Evolutionary conservation across 1,139 yeast genomes (phyloP).

Genomic region (Pichia sp.): DNA sequence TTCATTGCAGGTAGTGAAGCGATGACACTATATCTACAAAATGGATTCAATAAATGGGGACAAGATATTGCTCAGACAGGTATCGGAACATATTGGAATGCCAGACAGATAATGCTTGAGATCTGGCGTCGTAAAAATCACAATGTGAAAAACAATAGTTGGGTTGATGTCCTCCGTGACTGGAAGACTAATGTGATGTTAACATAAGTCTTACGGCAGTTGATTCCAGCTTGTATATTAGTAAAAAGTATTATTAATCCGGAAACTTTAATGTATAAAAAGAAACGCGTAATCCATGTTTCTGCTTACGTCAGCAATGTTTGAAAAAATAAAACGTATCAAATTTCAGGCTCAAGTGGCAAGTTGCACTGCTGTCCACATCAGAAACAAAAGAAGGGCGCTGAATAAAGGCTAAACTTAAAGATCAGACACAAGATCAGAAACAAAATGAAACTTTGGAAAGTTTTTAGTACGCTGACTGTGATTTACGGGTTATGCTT

Average conservation of each 20-base stretch:
- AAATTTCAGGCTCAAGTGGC: background rate
- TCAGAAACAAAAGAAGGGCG: background rate
- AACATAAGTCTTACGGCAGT: conserved; percentile 32
- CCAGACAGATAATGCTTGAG: conserved; percentile 77
- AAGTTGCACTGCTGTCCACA: background rate
- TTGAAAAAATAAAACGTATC: background rate
- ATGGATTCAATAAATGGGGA: conserved; percentile 74
- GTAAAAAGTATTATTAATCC: background rate
- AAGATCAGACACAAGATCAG: background rate
- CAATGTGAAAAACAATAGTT: conserved; percentile 56
- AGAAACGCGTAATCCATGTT: background rate
- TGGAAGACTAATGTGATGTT: conserved; percentile 86
- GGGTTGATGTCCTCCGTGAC: conserved; percentile 76
- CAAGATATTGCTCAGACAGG: conserved; percentile 71
- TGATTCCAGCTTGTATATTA: background rate
- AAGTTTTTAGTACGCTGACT: background rate
- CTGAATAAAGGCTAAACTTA: too few species aligned
- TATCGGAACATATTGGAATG: conserved; percentile 83
- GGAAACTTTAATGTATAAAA: background rate
- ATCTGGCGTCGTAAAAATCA: conserved; percentile 75
- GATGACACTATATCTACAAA: conserved; percentile 51
- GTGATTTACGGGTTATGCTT: background rate
- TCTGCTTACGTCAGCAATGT: background rate
- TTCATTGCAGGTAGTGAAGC: conserved; percentile 88
- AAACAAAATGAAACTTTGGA: background rate